phyloP scores from a whole-genome alignment of 1,284 basidiomycete genomes.

The Pseudozyma sp. region DNA sequence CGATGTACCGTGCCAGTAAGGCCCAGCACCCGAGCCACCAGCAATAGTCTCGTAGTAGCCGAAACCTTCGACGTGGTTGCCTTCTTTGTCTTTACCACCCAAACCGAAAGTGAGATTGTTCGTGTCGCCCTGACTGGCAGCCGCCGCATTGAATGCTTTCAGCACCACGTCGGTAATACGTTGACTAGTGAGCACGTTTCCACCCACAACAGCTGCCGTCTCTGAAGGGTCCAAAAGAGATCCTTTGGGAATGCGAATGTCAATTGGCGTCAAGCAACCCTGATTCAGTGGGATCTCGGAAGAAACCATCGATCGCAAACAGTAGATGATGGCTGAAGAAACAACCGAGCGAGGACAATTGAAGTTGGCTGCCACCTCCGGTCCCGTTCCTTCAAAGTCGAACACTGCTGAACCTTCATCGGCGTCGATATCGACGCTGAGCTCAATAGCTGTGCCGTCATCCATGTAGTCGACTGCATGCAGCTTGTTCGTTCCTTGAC shows the following conservation, averaged over 20 bases:
- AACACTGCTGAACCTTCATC: conserved; percentile 83
- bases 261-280: conserved; percentile 79
- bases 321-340: conserved; percentile 92
- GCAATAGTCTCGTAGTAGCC: conserved; percentile 98
- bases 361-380: conserved; percentile 87
- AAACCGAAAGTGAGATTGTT: conserved; percentile 91
- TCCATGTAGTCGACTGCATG: conserved; percentile 75
- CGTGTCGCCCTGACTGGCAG: conserved; percentile 89
- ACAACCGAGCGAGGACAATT: conserved; percentile 81
- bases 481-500: conserved; percentile 76
- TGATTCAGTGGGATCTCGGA: conserved; percentile 93
- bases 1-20: conserved; percentile 81
- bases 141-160: conserved; percentile 90
- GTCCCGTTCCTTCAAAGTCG: conserved; percentile 86
- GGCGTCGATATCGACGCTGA: conserved; percentile 83
- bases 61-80: conserved; percentile 82
- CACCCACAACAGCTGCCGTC: conserved; percentile 87
- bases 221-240: conserved; percentile 83
- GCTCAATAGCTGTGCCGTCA: conserved; percentile 75
- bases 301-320: conserved; percentile 91
- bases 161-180: conserved; percentile 94
- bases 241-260: conserved; percentile 83
- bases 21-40: conserved; percentile 89
- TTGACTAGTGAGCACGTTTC: conserved; percentile 92
- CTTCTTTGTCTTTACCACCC: conserved; percentile 85